These are phyloP conservation scores for Wickerhamomyces sydowiorum DNA, from an alignment of 805 yeast species.

Conservation along the genomic window DNA sequence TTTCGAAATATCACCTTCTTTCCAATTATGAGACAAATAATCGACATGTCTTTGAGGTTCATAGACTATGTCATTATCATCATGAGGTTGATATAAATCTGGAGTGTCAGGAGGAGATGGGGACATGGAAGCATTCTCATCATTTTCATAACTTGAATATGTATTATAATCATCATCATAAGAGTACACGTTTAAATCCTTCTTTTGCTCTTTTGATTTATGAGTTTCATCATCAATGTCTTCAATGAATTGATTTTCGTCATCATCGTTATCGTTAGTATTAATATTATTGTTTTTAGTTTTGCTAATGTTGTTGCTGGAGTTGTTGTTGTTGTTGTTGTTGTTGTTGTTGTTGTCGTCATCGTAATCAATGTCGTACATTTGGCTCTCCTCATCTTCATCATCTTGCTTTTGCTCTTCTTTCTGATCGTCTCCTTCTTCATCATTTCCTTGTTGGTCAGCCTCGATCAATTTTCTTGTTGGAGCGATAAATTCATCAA, in stretches of 20 bases:
- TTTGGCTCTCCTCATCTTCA: not conserved
- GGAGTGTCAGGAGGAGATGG: constrained; percentile 29
- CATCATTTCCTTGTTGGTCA: constrained; percentile 11
- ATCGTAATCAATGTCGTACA: constrained; percentile 6
- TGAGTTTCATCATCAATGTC: constrained; percentile 13
- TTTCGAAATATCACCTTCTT: constrained; percentile 84
- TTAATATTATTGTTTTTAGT: not conserved
- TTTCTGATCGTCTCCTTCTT: constrained; percentile 1
- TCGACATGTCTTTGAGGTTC: constrained; percentile 92
- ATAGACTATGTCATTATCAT: constrained; percentile 72
- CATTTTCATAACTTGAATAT: constrained; percentile 10
- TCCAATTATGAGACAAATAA: constrained; percentile 94
- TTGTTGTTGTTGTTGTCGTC: constrained; percentile 1
- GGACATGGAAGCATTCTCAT: constrained; percentile 20
- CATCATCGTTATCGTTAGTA: constrained; percentile 1
- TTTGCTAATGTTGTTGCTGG: not conserved
- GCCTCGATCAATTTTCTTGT: constrained; percentile 32
- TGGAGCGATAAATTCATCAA: constrained; percentile 63
- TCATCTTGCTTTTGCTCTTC: constrained; percentile 1
- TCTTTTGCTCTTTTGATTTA: constrained; percentile 10
- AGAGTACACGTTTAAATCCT: constrained; percentile 8
- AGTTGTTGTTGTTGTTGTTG: not conserved
- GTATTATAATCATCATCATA: constrained; percentile 11
- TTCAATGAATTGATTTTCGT: constrained; percentile 17
- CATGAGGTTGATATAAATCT: constrained; percentile 40